Base-by-base conservation (phyloP, 768 basidiomycete genomes). In the Boletus reticuloceps region DNA sequence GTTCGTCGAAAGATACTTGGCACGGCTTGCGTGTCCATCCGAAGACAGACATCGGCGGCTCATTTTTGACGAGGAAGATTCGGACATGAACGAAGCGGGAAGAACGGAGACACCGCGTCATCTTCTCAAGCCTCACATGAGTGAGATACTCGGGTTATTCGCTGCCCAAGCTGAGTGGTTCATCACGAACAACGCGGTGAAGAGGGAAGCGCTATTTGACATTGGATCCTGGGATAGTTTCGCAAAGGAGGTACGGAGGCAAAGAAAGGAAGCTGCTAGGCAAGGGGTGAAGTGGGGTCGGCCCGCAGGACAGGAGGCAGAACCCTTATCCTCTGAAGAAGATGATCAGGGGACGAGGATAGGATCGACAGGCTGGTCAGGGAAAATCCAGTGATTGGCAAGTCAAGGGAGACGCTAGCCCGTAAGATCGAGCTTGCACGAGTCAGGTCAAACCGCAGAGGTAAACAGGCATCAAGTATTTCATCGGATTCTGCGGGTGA, bases 131-230 rank as follows among this genome's bases (percentile, higher is more conserved):
- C 67, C 86, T 27, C 75, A 82, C 43, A 73, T 53, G 29, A 77
- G 82, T 34, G 81, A 85, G 62, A 65, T 86, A n/a, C 64, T 72
- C 36, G 74, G 75, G 12, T 55, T 75, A 2, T 79, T 86, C 55
- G 84, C 82, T 12, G 72, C 76, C 11, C 83, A 87, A 10, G 77
- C 78, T 0, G 79, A 78, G 36, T 88, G 85, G 86, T 60, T 88
- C 9, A 64, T 84, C 37, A 76, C 80, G 12, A 75, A 84, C 47
- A 80, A 79, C 34, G 72, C 59, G 11, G 54, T 69, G 36, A 58
- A 51, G 37, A 61, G 65, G 25, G 51, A 58, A 17, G 66, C 64
- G 41, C 52, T 77, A 19, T 51, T 88, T 8, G 71, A 84, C 50
- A 57, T 82, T 6, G 47, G 56, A 0, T 62, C 72, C 16, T 88